Evolutionary conservation across 2,329 filamentous ascomycete species (phyloP), one percentile per base, ranked within the genome.

Genomic region (Pseudogymnoascus sp.): DNA sequence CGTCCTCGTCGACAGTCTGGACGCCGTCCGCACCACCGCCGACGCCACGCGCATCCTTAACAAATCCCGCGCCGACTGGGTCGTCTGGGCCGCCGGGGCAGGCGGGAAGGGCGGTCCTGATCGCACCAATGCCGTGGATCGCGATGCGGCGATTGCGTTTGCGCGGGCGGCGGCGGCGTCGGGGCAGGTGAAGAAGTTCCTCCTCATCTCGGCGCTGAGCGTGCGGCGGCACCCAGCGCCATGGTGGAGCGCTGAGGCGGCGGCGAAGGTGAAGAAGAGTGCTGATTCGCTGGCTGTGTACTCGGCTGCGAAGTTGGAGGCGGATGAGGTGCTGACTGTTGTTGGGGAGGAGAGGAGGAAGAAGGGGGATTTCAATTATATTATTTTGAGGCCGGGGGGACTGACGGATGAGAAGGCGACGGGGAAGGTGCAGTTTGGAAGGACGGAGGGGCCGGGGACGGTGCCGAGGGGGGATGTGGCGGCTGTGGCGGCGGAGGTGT

Each of bases 1-100:
- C 62, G 87, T 93, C 2, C 78, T 93, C 0, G 80, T 93, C 14
- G 82, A 82, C 70, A 90, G 85, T 70, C 76, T 93, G 19, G 89
- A 90, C 62, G 88, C 91, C 16, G 81, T 93, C 41, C 86, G 84
- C 73, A 84, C 78, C 61, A 81, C 85, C 60, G 77, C 76, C 0
- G 82, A 88, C 66, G 90, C 89, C 1, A 78, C 83, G 68, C 77
- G 76, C 38, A 82, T 93, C 63, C 73, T 93, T 40, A 79, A 83
- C 66, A 77, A 81, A 68, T 82, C 86, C 19, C 81, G 82, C 72
- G 78, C 83, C 1, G 85, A 90, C 72, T 89, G 86, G 72, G 79
- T 90, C 31, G 82, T 89, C 66, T 90, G 85, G 84, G 84, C 82
- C 67, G 87, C 88, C 16, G 87, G 82, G 6, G 85, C 84, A 1